phyloP scores from a whole-genome alignment of 1,284 basidiomycete species.

The Apiotrichum mycotoxinovorans region DNA sequence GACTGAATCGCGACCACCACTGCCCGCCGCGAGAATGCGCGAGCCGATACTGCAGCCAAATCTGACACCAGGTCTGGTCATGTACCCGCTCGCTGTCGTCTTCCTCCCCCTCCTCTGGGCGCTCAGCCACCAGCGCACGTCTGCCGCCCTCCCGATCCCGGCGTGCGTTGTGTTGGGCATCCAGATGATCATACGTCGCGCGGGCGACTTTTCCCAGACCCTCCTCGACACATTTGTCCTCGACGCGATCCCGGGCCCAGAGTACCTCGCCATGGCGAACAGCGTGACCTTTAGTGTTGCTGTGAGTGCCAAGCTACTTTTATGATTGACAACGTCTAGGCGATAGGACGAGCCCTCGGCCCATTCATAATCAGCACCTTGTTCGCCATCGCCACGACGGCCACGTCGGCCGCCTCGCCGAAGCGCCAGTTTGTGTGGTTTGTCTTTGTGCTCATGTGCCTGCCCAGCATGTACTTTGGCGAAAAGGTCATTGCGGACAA shows the following conservation, averaged over 20 bases:
- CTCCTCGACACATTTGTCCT: constrained; percentile 37
- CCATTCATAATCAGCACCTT: constrained; percentile 34
- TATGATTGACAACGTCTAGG: constrained; percentile 14
- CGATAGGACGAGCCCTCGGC: constrained; percentile 31
- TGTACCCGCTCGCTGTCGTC: constrained; percentile 28
- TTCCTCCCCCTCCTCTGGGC: constrained; percentile 39
- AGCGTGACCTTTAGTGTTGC: constrained; percentile 38
- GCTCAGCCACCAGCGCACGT: constrained; percentile 13
- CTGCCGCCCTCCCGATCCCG: constrained; percentile 1
- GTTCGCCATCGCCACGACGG: constrained; percentile 34
- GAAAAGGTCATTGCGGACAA: constrained; percentile 8
- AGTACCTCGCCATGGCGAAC: constrained; percentile 39
- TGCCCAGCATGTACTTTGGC: constrained; percentile 32
- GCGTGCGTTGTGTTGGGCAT: constrained; percentile 23
- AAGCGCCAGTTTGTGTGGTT: constrained; percentile 39
- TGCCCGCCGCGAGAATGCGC: too few species aligned
- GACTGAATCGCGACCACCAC: too few species aligned
- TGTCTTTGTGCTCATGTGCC: constrained; percentile 22
- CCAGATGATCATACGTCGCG: constrained; percentile 35
- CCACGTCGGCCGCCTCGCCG: constrained; percentile 17
- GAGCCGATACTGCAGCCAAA: too few species aligned
- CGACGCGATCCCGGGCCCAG: constrained; percentile 36
- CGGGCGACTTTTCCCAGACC: constrained; percentile 38
- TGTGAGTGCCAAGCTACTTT: too few species aligned
- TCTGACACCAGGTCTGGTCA: constrained; percentile 23